phyloP scores from a whole-genome alignment of 306 rosid species.

The Trichosanthes cucumerina region DNA sequence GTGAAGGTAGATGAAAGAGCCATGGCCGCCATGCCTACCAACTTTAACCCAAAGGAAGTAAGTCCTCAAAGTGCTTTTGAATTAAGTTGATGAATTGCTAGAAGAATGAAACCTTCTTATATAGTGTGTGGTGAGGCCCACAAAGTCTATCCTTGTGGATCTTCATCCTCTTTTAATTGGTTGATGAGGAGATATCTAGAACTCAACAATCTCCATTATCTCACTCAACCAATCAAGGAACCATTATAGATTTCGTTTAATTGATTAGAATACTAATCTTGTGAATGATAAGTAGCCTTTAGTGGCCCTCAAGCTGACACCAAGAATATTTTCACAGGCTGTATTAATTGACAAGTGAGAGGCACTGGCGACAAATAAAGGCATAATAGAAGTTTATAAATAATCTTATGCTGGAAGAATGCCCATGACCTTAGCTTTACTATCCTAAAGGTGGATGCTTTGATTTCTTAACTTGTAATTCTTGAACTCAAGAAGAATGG shows the following conservation, averaged over 20 bases:
- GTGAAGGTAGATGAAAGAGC: conserved; percentile 27
- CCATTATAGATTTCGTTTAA: neutral
- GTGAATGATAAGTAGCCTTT: neutral
- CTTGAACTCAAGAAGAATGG: too few relatives aligned
- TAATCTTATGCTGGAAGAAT: neutral
- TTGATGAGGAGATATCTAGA: neutral
- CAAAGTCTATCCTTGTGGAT: conserved; percentile 13
- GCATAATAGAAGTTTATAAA: neutral
- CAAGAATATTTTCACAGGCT: neutral
- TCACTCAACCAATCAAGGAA: neutral
- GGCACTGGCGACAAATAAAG: neutral
- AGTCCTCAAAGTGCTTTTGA: neutral
- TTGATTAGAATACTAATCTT: neutral
- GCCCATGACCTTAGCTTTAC: too few relatives aligned
- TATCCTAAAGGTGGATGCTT: too few relatives aligned
- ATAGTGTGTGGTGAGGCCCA: conserved; percentile 16
- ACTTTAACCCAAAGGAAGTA: neutral
- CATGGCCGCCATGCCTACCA: conserved; percentile 23
- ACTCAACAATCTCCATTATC: conserved; percentile 4
- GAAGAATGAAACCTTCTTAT: neutral
- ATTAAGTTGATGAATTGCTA: neutral
- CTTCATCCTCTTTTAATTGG: conserved; percentile 9
- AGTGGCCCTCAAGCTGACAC: neutral
- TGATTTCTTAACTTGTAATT: too few relatives aligned
- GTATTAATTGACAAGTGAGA: neutral